A percentile compares a stretch with the other conserved stretches of the same genome.
Conservation (phyloP, 228 moss, liverwort and hornwort species). For the Sphagnum fallax region DNA sequence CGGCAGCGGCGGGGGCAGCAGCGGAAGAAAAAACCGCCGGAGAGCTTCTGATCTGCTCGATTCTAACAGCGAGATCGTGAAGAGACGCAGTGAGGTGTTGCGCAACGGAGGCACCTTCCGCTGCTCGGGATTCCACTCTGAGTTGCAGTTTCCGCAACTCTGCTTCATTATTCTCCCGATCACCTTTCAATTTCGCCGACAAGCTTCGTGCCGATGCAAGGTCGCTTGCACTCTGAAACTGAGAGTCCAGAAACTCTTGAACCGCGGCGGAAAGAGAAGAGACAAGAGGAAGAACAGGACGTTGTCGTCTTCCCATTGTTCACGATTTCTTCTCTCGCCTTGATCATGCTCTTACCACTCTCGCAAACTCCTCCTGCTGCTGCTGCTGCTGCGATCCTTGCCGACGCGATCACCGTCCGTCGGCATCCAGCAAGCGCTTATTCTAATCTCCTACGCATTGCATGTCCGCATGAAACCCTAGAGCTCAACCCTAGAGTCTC, state of each 20-base stretch:
- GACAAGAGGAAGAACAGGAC: conserved; percentile 9
- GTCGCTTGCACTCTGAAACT: conserved; percentile 29
- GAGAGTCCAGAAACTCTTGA: conserved; percentile 20
- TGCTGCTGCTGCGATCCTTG: too few species aligned
- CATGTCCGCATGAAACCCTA: too few species aligned
- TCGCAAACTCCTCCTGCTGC: too few species aligned
- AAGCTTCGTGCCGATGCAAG: conserved; percentile 23
- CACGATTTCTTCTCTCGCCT: too few species aligned
- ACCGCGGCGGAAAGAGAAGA: conserved; percentile 25
- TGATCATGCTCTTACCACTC: too few species aligned
- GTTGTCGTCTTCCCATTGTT: too few species aligned
- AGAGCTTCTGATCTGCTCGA: conserved; percentile 19
- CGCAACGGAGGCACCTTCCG: conserved; percentile 19
- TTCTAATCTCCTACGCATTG: too few species aligned
- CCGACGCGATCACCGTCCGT: too few species aligned
- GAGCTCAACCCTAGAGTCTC: too few species aligned
- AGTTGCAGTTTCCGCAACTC: conserved; percentile 18
- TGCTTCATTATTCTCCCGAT: conserved; percentile 17
- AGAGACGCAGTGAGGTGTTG: conserved; percentile 15
- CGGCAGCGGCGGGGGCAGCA: neutral
- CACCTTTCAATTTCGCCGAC: conserved; percentile 20
- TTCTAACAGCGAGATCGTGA: conserved; percentile 14
- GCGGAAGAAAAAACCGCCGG: conserved; percentile 1
- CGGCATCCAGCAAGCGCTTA: too few species aligned
- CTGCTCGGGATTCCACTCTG: conserved; percentile 17